Evolutionary conservation across 495 filamentous ascomycete species (phyloP), one percentile per base, ranked within the genome.

Genomic region (Daldinia bambusicola): DNA sequence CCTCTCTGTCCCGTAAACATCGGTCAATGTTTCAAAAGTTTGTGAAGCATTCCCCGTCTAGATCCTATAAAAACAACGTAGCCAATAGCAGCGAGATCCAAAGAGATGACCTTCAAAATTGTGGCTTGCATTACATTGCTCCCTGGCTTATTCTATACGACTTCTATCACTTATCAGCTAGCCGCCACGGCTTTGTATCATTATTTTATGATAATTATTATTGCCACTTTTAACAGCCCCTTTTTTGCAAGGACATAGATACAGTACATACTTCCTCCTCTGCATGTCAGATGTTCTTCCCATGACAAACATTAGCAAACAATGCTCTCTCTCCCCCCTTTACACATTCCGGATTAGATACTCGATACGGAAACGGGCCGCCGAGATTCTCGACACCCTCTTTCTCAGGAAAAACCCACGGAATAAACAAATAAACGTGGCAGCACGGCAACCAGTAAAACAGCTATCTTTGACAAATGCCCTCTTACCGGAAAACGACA

Each of bases 11-110:
- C 55, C 64, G 50, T 43, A 41, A 69, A 61, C 64, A 64, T 72
- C 70, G 64, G 70, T 72, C 70, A 68, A 68, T 68, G 61, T 68
- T 65, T 66, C 64, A 72, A 32, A 55, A 38, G 12, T 18, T 34
- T 16, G 41, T 32, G 9, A 41, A 18, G 20, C 9, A 55, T 26
- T 32, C 26, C 26, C 31, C 52, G 30, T 61, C 48, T 53, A 16
- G 50, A 53, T 32, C 50, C 50, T 32, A 53, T 32, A 32, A 53
- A 20, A 53, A 18, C 16, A 20, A 16, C 50, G 12, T 14, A 45
- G 38, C 61, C 61, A 64, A 72, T 72, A n/a, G 14, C 45, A 55
- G 32, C 0, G 52, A 60, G 20, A n/a, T 53, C 58, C 32, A 50
- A 10, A 22, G 20, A 41, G 40, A 22, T 62, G 62, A 55, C 31